Base-by-base conservation (phyloP, 2,329 filamentous ascomycete species). In the Aspergillus floridensis region DNA sequence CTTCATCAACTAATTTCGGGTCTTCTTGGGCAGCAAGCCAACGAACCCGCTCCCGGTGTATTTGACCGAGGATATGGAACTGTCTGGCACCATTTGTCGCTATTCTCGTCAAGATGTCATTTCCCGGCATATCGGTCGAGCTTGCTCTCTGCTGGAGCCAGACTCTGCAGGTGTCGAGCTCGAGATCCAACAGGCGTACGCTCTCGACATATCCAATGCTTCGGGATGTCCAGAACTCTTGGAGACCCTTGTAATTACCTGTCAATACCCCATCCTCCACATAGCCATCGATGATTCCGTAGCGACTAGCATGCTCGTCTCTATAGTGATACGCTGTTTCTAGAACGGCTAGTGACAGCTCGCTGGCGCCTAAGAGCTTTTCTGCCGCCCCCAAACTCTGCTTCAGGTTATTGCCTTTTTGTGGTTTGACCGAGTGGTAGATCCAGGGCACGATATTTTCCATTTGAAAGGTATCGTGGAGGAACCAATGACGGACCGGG, bases 141-240 rank as follows among this genome's bases (percentile, higher is more conserved):
- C 71, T 59, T 24, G 63, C 58, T 32, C 67, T 68, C 58, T 75
- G 68, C 49, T 72, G 75, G 60, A 70, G 71, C 74, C 71, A 79
- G 53, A 72, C 70, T 35, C 73, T 72, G 63, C 74, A 76, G 51
- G 69, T 75, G 56, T 78, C 76, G 29, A 78, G 68, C 58, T 78
- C 74, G 51, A 76, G 66, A 53, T 78, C 73, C 49, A 78, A 66
- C n/a, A 78, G 63, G 58, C 75, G 68, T 10, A 73, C 69, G 6
- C 71, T 74, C 65, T 78, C 75, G 35, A 68, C 63, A 56, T 76
- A 78, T 31, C 72, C 72, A 49, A 76, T 70, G 47, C 61, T 65
- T 48, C 74, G 86, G 16, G 91, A 92, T 0, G 93, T 97, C 95
- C 95, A 99, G 49, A 93, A 90, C 60, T 91, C 87, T 0, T 89